Evolutionary conservation across 495 filamentous ascomycete species (phyloP).

Genomic region (Talaromyces trachyspermus): DNA sequence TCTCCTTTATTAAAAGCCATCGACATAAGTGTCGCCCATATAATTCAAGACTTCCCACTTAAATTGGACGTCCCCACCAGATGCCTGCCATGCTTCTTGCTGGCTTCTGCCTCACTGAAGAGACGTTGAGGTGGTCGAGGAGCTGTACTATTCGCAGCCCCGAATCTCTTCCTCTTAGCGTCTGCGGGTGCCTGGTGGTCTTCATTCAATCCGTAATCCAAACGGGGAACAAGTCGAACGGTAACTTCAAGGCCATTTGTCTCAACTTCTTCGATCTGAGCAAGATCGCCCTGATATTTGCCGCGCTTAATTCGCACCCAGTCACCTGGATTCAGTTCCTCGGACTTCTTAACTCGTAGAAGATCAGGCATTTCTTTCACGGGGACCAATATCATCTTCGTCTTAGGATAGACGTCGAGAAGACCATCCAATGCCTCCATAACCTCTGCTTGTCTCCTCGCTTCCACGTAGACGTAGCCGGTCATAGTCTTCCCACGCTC

Average conservation of each 20-base stretch:
- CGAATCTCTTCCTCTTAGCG: slow-evolving; percentile 71
- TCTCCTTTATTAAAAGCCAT: slow-evolving; percentile 92
- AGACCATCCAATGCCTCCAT: slow-evolving; percentile 72
- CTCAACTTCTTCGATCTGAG: slow-evolving; percentile 88
- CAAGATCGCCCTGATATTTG: slow-evolving; percentile 83
- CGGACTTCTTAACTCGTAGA: slow-evolving; percentile 77
- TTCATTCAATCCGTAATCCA: slow-evolving; percentile 86
- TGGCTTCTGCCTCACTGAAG: slow-evolving; percentile 90
- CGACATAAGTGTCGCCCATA: slow-evolving; percentile 77
- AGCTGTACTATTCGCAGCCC: slow-evolving; percentile 34
- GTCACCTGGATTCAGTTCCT: slow-evolving; percentile 75
- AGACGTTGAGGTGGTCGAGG: slow-evolving; percentile 78
- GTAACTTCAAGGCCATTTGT: slow-evolving; percentile 85
- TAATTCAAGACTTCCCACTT: slow-evolving; percentile 72
- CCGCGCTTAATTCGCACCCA: slow-evolving; percentile 86
- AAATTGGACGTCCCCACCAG: slow-evolving; percentile 47
- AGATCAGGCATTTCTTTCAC: slow-evolving; percentile 98
- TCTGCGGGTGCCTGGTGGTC: slow-evolving; percentile 54
- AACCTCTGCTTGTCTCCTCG: slow-evolving; percentile 77
- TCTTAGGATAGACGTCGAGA: slow-evolving; percentile 74
- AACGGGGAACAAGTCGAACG: slow-evolving; percentile 76
- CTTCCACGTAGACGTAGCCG: slow-evolving; percentile 93
- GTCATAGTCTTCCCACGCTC: slow-evolving; percentile 82
- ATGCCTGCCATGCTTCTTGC: slow-evolving; percentile 73
- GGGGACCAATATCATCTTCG: slow-evolving; percentile 78